Base-by-base conservation (phyloP, 192 early-diverging fungal species). In the Podila epicladia region DNA sequence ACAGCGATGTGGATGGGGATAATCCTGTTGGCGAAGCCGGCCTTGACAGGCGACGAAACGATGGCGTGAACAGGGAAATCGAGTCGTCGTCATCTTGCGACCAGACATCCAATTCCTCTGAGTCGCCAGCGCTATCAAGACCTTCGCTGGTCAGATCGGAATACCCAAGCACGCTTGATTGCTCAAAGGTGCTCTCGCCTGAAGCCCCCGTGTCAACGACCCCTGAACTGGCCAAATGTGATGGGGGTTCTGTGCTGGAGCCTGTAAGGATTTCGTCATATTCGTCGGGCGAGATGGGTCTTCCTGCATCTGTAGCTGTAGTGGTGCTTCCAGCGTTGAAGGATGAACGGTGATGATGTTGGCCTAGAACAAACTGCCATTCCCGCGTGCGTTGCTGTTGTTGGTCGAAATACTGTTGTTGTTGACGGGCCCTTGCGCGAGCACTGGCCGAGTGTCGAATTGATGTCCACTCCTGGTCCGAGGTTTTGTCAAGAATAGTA, bases 11-110 rank as follows among this genome's bases (percentile, higher is more conserved):
- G 2, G 68, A 45, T 2, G 66, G 53, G 0, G 67, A 69, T 22
- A 59, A 71, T 9, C 35, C 59, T 7, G 61, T 32, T 1, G 76
- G 62, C 3, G 65, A 71, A 13, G 35, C 50, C 6, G 67, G 41
- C 7, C 24, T 15, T n/a, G 58, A 53, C 4, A 29, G 32, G 17
- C 64, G 64, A 15, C 57, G 75, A 32, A 59, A 37, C 12, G 48
- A 22, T 7, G 62, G 74, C 5, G 12, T 71, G 9, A 55, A 61
- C 0, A 66, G 15, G 7, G 48, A 41, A 24, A 53, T 28, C 55
- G 57, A 64, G 13, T 79, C 76, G 9, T 79, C 76, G 26, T 79
- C 75, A 12, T 70, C 76, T 50, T 79, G 76, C 26, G 76, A 79
- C 76, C 76, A 79, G 2, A 79, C 76, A 2, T 69, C 69, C 64